Base-by-base conservation (phyloP, 2,329 filamentous ascomycete species). In the Zalaria sp. region DNA sequence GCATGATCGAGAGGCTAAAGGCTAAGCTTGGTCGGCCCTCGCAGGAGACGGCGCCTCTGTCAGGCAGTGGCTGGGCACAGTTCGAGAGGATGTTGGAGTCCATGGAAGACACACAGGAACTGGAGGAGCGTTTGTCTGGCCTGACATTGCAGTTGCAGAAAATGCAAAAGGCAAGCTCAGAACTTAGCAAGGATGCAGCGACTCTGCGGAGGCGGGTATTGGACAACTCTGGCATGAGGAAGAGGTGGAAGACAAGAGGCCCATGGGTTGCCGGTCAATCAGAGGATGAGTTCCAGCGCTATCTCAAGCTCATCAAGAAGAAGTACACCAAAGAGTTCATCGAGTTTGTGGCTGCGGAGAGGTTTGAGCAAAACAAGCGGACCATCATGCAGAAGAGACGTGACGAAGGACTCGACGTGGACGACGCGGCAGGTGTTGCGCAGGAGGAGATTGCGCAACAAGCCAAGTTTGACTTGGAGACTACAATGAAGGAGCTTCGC, bases 211-310 rank as follows among this genome's bases (percentile, higher is more conserved):
- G 29, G 29, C 7, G 29, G 29, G 18, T 18, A 18, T 7, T n/a
- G 10, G 36, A n/a, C 35, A 37, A 3, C 34, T 11, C 26, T 25
- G 37, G 11, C 25, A 31, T 10, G 38, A 43, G 34, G 26, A 35
- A 58, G 57, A 63, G 73, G 53, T 78, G 73, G 67, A 73, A 74
- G 53, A 72, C 70, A 49, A 61, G 67, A 28, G 74, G 75, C 0
- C 75, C 75, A n/a, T 77, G 68, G 66, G 56, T 79, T 27, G 66
- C 69, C 9, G 68, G 69, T 9, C 69, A 75, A 62, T 67, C 67
- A 28, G 65, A 72, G 43, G 62, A 66, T 25, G 69, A 77, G 46
- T 79, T 79, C 51, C 56, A 67, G 37, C 50, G 53, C 1, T 79
- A 70, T 47, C 43, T 78, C 44, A 60, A 66, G 31, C 53, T 66